phyloP scores from a whole-genome alignment of 192 early-diverging fungal species.

The Helicostylum pulchrum region DNA sequence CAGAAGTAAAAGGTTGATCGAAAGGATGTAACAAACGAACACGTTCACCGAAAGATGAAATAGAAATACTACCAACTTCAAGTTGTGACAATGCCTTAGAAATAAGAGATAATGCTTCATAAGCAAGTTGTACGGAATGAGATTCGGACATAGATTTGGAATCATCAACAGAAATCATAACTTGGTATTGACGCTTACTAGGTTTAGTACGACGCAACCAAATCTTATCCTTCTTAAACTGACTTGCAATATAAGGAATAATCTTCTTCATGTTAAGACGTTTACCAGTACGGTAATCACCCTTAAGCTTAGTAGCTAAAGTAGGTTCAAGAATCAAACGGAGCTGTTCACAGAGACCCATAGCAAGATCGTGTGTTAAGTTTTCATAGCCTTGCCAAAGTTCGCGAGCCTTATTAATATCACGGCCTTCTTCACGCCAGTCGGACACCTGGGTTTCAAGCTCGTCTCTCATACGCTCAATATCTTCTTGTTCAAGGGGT shows the following conservation, averaged over 20 bases:
- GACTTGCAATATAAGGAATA: conserved; percentile 97
- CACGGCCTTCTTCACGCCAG: conserved; percentile 69
- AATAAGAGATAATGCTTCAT: conserved; percentile 90
- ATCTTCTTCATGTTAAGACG: conserved; percentile 99
- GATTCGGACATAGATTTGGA: conserved; percentile 96
- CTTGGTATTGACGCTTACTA: conserved; percentile 95
- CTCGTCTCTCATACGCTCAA: conserved; percentile 74
- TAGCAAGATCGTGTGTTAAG: conserved; percentile 87
- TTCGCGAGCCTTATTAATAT: conserved; percentile 59
- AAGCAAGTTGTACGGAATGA: conserved; percentile 85
- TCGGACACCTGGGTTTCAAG: conserved; percentile 73
- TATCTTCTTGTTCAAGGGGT: conserved; percentile 50
- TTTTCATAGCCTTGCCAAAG: conserved; percentile 90
- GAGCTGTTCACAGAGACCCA: conserved; percentile 90
- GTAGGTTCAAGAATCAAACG: conserved; percentile 96
- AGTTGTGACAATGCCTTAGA: conserved; percentile 90
- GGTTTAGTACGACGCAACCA: conserved; percentile 98
- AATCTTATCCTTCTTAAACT: conserved; percentile 99
- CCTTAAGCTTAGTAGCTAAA: conserved; percentile 91
- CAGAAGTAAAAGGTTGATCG: conserved; percentile 84
- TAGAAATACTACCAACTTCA: conserved; percentile 90
- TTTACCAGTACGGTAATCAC: conserved; percentile 98
- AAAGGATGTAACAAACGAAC: conserved; percentile 92
- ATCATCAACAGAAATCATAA: conserved; percentile 97
- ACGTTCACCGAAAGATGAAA: conserved; percentile 88